Evolutionary conservation across 345 rosid genomes (phyloP).

Genomic region (Eucalyptus paniculata): DNA sequence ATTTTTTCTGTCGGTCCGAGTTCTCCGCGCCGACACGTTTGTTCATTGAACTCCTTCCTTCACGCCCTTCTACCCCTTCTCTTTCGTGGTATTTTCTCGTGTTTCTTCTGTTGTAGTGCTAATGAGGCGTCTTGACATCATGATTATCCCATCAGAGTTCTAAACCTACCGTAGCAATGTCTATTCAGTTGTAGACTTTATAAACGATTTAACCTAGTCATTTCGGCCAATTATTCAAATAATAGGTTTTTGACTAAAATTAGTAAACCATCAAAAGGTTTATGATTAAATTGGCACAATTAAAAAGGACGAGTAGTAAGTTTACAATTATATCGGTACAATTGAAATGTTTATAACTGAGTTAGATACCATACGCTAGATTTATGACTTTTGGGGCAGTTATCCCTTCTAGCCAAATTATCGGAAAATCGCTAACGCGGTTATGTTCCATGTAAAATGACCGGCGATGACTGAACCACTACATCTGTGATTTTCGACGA

Average conservation of each 20-base stretch:
- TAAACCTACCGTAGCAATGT: background rate
- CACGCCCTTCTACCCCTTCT: background rate
- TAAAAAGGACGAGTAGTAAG: rapidly evolving
- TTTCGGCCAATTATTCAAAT: too few relatives aligned
- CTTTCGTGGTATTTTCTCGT: background rate
- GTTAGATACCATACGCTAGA: rapidly evolving
- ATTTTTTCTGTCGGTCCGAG: background rate
- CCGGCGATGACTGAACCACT: rapidly evolving
- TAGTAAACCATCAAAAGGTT: rapidly evolving
- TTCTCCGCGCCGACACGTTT: background rate
- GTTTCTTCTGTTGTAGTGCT: background rate
- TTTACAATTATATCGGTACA: rapidly evolving
- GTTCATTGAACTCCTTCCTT: background rate
- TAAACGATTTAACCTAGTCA: background rate
- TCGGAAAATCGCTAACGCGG: rapidly evolving
- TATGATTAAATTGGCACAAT: too few relatives aligned
- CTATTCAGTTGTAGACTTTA: background rate
- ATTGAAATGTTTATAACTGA: too few relatives aligned
- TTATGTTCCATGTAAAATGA: background rate
- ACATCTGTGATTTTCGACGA: rapidly evolving
- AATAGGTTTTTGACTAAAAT: too few relatives aligned
- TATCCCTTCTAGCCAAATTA: background rate
- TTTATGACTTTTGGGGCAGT: too few relatives aligned
- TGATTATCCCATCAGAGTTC: background rate
- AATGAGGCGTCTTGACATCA: background rate